Conservation (phyloP, 208 protist genomes). For the Acanthamoeba pearcei region DNA sequence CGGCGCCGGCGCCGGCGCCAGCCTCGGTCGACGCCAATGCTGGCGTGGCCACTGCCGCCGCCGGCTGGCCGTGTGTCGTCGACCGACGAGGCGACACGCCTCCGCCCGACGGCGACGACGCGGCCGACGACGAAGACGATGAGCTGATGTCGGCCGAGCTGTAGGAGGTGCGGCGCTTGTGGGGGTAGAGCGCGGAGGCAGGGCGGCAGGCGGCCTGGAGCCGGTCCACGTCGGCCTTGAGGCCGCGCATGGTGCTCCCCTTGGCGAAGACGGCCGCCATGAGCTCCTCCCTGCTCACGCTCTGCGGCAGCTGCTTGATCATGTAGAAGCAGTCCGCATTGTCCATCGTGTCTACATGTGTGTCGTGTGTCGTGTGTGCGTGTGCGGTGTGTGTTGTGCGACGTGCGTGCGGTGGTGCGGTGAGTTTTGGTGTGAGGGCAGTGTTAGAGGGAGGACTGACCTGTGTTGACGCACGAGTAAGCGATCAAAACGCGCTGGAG, state of each 20-base stretch:
- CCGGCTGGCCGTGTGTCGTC: background rate
- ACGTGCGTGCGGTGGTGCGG: background rate
- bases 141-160: background rate
- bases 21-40: background rate
- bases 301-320: slow-evolving; percentile 68
- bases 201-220: background rate
- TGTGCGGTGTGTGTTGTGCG: background rate
- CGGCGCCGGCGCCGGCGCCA: background rate
- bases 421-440: background rate
- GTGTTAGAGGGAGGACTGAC: background rate
- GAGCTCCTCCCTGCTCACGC: slow-evolving; percentile 47
- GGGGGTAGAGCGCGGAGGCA: background rate
- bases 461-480: slow-evolving; percentile 80
- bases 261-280: slow-evolving; percentile 47
- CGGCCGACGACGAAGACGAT: background rate
- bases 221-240: background rate
- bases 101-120: background rate
- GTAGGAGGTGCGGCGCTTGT: slow-evolving; percentile 22
- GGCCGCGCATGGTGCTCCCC: slow-evolving; percentile 7
- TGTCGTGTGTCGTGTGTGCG: background rate
- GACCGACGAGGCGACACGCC: background rate
- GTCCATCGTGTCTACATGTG: background rate
- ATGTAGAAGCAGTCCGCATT: slow-evolving; percentile 68
- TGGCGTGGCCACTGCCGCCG: background rate
- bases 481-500: slow-evolving; percentile 82